Conservation (phyloP, 2,329 filamentous ascomycete species). For the Lecanosticta acicola region DNA sequence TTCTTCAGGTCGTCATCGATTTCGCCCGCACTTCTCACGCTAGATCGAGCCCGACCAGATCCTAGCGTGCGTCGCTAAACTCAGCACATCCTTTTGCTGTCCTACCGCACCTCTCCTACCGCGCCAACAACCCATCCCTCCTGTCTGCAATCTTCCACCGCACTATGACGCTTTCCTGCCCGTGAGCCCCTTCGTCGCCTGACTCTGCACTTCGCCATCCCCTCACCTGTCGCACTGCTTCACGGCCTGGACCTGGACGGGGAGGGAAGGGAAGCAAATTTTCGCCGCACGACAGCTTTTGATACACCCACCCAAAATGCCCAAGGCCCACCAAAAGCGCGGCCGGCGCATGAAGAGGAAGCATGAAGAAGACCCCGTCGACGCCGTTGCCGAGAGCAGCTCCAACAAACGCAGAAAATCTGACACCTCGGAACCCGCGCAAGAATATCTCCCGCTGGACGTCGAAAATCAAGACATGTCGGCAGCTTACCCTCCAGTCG, state of each 20-base stretch:
- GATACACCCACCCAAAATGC: conserved; percentile 41
- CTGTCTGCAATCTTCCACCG: background rate
- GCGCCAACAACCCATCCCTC: background rate
- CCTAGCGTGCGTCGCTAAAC: background rate
- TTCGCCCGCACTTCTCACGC: background rate
- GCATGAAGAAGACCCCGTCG: conserved; percentile 41
- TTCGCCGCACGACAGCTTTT: conserved; percentile 6
- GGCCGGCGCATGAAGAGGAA: conserved; percentile 53
- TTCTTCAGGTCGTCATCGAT: background rate
- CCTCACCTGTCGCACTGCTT: background rate
- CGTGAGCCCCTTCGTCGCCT: too few relatives aligned
- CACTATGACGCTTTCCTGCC: background rate
- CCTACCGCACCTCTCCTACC: background rate
- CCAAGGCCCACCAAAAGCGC: conserved; percentile 55
- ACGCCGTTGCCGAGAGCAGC: conserved; percentile 34
- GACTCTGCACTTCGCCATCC: background rate
- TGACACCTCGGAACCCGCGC: conserved; percentile 35
- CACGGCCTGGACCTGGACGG: background rate
- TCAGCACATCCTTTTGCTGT: background rate
- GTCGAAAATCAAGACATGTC: conserved; percentile 24
- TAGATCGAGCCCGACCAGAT: background rate
- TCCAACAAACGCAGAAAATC: conserved; percentile 37
- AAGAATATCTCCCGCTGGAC: conserved; percentile 19
- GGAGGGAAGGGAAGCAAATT: conserved; percentile 5
- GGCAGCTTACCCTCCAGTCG: conserved; percentile 36